Evolutionary conservation across 805 yeast species (phyloP).

Genomic region (Candida chilensis): DNA sequence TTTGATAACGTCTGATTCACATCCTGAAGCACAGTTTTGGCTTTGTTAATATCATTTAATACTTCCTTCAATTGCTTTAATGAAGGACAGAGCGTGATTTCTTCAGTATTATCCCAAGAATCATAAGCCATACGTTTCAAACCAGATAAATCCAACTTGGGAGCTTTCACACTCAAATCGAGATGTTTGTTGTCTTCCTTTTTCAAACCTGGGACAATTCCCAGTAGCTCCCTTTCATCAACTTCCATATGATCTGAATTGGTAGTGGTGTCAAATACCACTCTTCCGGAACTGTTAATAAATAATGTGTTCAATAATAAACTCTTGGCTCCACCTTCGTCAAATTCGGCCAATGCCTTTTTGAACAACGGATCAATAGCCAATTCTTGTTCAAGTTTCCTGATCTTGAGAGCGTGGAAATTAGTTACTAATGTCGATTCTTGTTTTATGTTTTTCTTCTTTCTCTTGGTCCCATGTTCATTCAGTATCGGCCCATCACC

Average conservation of each 20-base stretch:
- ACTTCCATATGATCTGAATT: not conserved
- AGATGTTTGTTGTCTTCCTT: too few relatives aligned
- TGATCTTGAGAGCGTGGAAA: conserved; percentile 41
- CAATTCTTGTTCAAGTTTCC: conserved; percentile 54
- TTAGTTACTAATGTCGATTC: conserved; percentile 38
- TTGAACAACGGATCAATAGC: conserved; percentile 69
- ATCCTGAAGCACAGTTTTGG: conserved; percentile 33
- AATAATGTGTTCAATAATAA: conserved; percentile 53
- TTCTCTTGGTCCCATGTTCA: conserved; percentile 12
- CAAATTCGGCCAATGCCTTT: conserved; percentile 68
- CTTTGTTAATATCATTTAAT: conserved; percentile 43
- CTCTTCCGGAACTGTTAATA: conserved; percentile 42
- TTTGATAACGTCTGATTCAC: conserved; percentile 22
- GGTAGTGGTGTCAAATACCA: conserved; percentile 55
- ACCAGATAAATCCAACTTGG: too few relatives aligned
- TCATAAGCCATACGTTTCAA: too few relatives aligned
- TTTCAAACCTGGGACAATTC: too few relatives aligned
- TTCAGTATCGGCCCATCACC: conserved; percentile 15
- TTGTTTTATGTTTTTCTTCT: conserved; percentile 8
- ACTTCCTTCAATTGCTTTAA: conserved; percentile 50
- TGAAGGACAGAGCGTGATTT: conserved; percentile 58
- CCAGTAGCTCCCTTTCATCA: not conserved
- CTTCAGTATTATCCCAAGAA: too few relatives aligned
- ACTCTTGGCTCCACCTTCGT: conserved; percentile 77
- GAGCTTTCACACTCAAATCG: too few relatives aligned